Evolutionary conservation across 2,329 filamentous ascomycete genomes (phyloP).

Genomic region (Ascochyta koolunga): DNA sequence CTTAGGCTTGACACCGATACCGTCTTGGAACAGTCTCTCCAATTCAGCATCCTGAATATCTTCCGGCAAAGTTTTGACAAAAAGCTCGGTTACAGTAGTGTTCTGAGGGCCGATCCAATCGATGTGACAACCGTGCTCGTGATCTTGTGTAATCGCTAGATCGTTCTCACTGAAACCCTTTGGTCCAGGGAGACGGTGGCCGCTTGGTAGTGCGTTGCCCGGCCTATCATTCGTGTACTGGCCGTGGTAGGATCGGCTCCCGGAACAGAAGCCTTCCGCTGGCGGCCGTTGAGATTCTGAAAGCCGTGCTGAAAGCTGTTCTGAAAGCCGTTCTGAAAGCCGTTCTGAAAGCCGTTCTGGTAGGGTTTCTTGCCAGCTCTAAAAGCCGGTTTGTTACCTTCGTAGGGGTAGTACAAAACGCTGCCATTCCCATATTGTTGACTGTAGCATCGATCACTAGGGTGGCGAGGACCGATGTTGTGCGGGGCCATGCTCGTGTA

Average conservation of each 20-base stretch:
- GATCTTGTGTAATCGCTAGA: slow-evolving; percentile 25
- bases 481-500: slow-evolving; percentile 11
- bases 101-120: slow-evolving; percentile 42
- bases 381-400: slow-evolving; percentile 29
- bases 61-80: slow-evolving; percentile 31
- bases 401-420: slow-evolving; percentile 39
- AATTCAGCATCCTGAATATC: slow-evolving; percentile 23
- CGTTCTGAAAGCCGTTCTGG: slow-evolving; percentile 19
- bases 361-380: slow-evolving; percentile 22
- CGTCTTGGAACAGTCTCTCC: slow-evolving; percentile 23
- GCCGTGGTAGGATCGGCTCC: slow-evolving; percentile 18
- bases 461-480: slow-evolving; percentile 15
- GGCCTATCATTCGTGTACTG: slow-evolving; percentile 17
- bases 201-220: slow-evolving; percentile 3
- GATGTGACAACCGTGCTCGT: slow-evolving; percentile 29
- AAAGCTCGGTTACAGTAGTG: slow-evolving; percentile 33
- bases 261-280: slow-evolving; percentile 30
- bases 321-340: slow-evolving; percentile 21
- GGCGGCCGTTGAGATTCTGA: slow-evolving; percentile 18
- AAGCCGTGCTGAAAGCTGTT: slow-evolving; percentile 22
- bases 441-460: slow-evolving; percentile 18
- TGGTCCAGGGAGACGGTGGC: slow-evolving; percentile 12
- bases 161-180: slow-evolving; percentile 19
- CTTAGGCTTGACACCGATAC: slow-evolving; percentile 14
- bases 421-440: slow-evolving; percentile 6